Conservation (phyloP, 164 flowering plant genomes). For the Macadamia integrifolia region DNA sequence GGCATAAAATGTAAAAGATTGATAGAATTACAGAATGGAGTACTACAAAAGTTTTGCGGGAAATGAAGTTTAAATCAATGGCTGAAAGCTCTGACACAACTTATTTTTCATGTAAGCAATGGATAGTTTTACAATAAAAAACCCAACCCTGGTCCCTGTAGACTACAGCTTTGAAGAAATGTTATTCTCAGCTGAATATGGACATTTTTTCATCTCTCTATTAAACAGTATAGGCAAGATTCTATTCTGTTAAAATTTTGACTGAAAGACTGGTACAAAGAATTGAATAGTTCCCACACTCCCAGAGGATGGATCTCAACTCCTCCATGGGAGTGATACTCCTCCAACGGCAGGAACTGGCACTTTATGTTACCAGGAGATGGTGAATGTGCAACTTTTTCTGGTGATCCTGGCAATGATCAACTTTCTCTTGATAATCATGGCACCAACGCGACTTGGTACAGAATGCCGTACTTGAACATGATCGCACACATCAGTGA, state of each 20-base stretch:
- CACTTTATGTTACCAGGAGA: too few species aligned
- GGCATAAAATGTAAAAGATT: too few species aligned
- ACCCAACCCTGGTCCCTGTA: too few species aligned
- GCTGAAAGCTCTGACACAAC: background rate
- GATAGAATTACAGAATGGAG: too few species aligned
- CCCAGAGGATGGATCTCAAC: background rate
- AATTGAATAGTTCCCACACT: background rate
- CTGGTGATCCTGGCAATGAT: too few species aligned
- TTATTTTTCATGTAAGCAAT: background rate
- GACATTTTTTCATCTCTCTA: constrained; percentile 4
- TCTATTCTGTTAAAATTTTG: background rate
- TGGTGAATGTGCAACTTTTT: too few species aligned
- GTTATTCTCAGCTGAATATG: background rate
- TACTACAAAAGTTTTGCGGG: too few species aligned
- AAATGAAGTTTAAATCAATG: too few species aligned
- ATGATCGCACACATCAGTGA: too few species aligned
- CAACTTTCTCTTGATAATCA: too few species aligned
- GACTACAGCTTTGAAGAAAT: background rate
- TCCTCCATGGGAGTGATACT: background rate
- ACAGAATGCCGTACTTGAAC: too few species aligned
- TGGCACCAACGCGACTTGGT: too few species aligned
- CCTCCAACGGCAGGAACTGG: background rate
- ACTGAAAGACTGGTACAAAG: constrained; percentile 7
- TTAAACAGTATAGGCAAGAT: constrained; percentile 23
- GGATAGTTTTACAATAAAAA: background rate